Percentiles rank a stretch among this genome's conserved stretches.
Evolutionary conservation across 768 basidiomycete species (phyloP).

Genomic region (Lactifluus hygrophoroides): DNA sequence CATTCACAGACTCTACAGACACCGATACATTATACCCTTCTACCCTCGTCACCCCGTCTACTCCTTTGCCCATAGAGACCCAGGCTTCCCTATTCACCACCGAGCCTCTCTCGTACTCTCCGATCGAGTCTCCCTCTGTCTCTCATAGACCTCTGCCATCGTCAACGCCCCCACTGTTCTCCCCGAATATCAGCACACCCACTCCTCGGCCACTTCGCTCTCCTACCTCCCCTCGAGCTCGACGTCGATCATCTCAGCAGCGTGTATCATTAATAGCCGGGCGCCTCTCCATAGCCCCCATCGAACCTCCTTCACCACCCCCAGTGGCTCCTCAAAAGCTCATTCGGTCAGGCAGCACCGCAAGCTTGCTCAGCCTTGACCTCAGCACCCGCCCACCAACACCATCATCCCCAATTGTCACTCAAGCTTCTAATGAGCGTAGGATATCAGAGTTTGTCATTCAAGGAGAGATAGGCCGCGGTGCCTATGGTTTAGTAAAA

Average conservation of each 20-base stretch:
- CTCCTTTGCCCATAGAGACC: constrained; percentile 8
- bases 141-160: constrained; percentile 24
- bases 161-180: constrained; percentile 21
- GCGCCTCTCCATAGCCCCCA: constrained; percentile 66
- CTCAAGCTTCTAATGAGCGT: constrained; percentile 44
- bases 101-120: constrained; percentile 26
- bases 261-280: constrained; percentile 79
- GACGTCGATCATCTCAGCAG: constrained; percentile 75
- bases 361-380: constrained; percentile 52
- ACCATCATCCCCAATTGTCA: constrained; percentile 37
- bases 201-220: constrained; percentile 31
- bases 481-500: constrained; percentile 94
- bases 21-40: constrained; percentile 25
- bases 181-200: constrained; percentile 25
- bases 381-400: constrained; percentile 57
- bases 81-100: constrained; percentile 21
- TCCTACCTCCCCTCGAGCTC: constrained; percentile 54
- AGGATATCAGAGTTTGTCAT: constrained; percentile 83
- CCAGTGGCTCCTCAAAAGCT: constrained; percentile 53
- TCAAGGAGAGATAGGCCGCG: constrained; percentile 82
- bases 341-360: constrained; percentile 53
- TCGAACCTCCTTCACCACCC: constrained; percentile 63
- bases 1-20: constrained; percentile 14
- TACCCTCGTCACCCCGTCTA: constrained; percentile 14
- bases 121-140: constrained; percentile 23